Evolutionary conservation across 257 asterid species (phyloP).

Genomic region (Schizonepeta tenuifolia): DNA sequence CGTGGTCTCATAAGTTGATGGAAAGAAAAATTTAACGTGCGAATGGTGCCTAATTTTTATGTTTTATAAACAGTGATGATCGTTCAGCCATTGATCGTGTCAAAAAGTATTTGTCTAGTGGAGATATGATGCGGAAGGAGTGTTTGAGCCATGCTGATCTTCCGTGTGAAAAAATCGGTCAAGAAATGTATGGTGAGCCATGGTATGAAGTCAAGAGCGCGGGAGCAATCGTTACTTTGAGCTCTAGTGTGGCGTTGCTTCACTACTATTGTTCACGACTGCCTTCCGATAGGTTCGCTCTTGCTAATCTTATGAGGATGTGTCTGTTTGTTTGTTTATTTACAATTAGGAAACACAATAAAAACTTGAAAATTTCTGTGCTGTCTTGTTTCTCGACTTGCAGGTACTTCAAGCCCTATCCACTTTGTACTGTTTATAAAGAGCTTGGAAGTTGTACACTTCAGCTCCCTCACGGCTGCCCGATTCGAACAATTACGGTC

Average conservation of each 20-base stretch:
- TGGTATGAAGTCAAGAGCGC: constrained; percentile 66
- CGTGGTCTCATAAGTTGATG: background rate
- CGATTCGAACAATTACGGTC: constrained; percentile 47
- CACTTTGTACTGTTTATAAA: constrained; percentile 55
- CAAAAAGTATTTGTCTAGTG: constrained; percentile 58
- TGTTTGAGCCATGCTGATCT: constrained; percentile 57
- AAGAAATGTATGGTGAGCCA: constrained; percentile 46
- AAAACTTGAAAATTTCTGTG: background rate
- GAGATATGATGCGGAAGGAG: constrained; percentile 69
- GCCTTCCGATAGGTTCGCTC: constrained; percentile 78
- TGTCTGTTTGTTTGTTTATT: background rate
- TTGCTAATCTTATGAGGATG: background rate
- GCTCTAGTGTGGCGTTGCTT: constrained; percentile 65
- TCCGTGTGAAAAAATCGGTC: constrained; percentile 65
- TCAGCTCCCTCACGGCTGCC: constrained; percentile 74
- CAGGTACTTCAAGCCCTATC: constrained; percentile 81
- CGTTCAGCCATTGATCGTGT: constrained; percentile 46
- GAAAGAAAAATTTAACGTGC: background rate
- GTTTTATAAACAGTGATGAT: constrained; percentile 50
- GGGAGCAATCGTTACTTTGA: constrained; percentile 65
- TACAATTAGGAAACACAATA: background rate
- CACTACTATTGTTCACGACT: constrained; percentile 78
- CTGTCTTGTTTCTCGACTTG: constrained; percentile 22
- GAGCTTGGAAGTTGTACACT: constrained; percentile 53
- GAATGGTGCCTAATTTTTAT: background rate